phyloP scores from a whole-genome alignment of 2,329 filamentous ascomycete genomes.

The Onygenales sp. region DNA sequence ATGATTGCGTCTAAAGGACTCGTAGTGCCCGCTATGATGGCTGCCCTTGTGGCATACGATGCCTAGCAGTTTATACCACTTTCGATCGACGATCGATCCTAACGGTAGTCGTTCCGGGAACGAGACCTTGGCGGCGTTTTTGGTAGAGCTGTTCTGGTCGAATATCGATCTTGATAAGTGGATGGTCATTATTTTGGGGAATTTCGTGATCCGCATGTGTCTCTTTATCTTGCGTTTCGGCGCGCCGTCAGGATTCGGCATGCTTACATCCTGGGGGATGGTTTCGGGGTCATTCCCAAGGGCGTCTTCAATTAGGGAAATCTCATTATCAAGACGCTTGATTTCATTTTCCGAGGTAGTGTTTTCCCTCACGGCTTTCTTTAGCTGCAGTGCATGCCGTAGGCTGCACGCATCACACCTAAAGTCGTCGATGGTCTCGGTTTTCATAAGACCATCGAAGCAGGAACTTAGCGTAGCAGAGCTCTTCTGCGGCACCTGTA shows the following conservation, averaged over 20 bases:
- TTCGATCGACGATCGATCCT: constrained; percentile 67
- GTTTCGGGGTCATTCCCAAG: constrained; percentile 75
- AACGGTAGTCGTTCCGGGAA: constrained; percentile 83
- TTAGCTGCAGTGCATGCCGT: constrained; percentile 61
- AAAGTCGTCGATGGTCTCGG: constrained; percentile 94
- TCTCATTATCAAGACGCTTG: constrained; percentile 45
- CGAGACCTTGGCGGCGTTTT: constrained; percentile 87
- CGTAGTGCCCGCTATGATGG: constrained; percentile 94
- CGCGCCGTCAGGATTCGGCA: constrained; percentile 65
- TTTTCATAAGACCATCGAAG: constrained; percentile 89
- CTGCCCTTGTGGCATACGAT: constrained; percentile 92
- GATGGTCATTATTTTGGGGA: constrained; percentile 82
- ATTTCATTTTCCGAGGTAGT: constrained; percentile 46
- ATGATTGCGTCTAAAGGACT: constrained; percentile 85
- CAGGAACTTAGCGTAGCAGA: constrained; percentile 77
- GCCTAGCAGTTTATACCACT: constrained; percentile 73
- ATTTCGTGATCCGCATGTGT: constrained; percentile 75
- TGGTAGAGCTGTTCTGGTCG: constrained; percentile 68
- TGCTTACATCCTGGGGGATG: constrained; percentile 58
- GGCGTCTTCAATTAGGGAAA: constrained; percentile 57
- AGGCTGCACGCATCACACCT: constrained; percentile 88
- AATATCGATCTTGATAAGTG: constrained; percentile 92
- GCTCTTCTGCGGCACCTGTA: constrained; percentile 77
- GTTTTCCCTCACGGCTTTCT: constrained; percentile 50
- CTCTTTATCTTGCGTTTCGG: constrained; percentile 79